Evolutionary conservation across 176 grass and related monocot genomes (phyloP), one percentile per base, ranked within the genome.

Genomic region (Bothriochloa decipiens): DNA sequence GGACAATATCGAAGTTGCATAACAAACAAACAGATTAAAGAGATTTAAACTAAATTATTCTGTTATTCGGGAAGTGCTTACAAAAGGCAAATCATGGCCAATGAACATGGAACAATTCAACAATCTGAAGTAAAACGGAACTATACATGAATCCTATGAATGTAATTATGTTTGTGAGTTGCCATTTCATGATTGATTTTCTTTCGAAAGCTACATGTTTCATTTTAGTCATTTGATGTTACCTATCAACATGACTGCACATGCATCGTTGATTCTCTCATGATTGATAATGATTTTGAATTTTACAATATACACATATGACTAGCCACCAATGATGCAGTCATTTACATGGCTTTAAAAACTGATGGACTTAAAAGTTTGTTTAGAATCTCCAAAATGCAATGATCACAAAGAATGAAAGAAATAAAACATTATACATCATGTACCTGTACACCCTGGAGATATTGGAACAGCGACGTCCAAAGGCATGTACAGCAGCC

Each of bases 361-460:
- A 83, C 6, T 77, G 63, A 47, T 76, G 62, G 52, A 43, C 41
- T 50, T 72, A 55, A 65, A 40, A 15, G 5, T 26, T 46, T 41
- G 11, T 29, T 50, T 23, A 77, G 17, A 61, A 58, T n/a, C n/a
- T 65, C 2, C 4, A 35, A 57, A 57, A 62, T 60, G 26, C 25
- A 35, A 15, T 33, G 14, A 25, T 70, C 13, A 3, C 37, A 18
- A 3, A 87, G n/a, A n/a, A n/a, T n/a, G n/a, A n/a, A n/a, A n/a
- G 41, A 11, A 50, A 49, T 41, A 73, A 84, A 80, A 8, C 74
- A 70, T 67, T 35, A 68, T 29, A 69, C 74, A 75, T 82, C 80
- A 88, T 79, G 67, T 92, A 95, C 96, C 96, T 98, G 89, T 98
- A 98, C 79, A 95, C 64, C 70, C 89, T 89, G 65, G 96, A 95